Conservation (phyloP, 1,284 basidiomycete genomes). For the Ganoderma leucocontextum region DNA sequence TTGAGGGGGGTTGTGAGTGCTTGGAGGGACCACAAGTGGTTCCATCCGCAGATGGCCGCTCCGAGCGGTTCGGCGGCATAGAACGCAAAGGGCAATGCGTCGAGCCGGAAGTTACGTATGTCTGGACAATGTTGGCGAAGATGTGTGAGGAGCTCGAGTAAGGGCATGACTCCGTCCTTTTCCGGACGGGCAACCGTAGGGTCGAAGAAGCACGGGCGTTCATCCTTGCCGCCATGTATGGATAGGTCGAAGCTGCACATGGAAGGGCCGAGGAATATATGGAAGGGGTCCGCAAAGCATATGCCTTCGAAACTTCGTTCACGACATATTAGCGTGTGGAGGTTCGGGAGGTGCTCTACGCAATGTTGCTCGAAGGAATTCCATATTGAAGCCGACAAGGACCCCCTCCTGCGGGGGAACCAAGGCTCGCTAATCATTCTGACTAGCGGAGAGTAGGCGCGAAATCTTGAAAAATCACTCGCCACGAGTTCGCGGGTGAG, state of each 20-base stretch:
- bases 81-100: not conserved
- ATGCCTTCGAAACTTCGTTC: not conserved
- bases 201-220: not conserved
- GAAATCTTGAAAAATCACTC: not conserved
- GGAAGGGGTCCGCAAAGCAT: not conserved
- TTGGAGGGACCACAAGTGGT: not conserved
- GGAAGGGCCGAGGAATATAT: conserved; percentile 2
- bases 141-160: not conserved
- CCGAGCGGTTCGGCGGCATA: not conserved
- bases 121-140: not conserved
- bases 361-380: conserved; percentile 1
- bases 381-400: not conserved
- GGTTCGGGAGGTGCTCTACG: not conserved
- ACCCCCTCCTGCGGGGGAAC: not conserved
- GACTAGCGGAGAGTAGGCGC: not conserved
- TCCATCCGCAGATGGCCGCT: not conserved
- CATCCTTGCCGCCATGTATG: not conserved
- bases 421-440: conserved; percentile 1
- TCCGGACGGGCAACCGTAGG: not conserved
- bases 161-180: not conserved
- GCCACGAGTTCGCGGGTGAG: not conserved
- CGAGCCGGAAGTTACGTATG: not conserved
- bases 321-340: not conserved
- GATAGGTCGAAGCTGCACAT: conserved; percentile 5
- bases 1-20: conserved; percentile 2